Evolutionary conservation across 1,139 yeast species (phyloP).

Genomic region (Ashbya aceris): DNA sequence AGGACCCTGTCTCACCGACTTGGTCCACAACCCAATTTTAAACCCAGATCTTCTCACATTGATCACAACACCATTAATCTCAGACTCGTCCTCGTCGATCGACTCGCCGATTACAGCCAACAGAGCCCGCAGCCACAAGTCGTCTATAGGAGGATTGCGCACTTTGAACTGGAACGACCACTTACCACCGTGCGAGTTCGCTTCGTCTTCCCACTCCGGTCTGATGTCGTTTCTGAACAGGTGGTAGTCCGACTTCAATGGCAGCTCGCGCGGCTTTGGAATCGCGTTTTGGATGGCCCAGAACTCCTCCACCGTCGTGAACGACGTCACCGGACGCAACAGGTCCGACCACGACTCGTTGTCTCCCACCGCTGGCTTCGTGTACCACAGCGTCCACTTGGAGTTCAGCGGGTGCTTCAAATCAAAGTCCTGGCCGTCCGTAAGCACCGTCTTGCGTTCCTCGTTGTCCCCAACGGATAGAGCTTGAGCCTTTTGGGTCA

Average conservation of each 20-base stretch:
- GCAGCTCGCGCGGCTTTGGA: slow-evolving; percentile 87
- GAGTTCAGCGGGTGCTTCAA: slow-evolving; percentile 79
- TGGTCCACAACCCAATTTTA: slow-evolving; percentile 92
- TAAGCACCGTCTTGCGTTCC: slow-evolving; percentile 23
- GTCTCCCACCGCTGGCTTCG: slow-evolving; percentile 76
- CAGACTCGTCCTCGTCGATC: slow-evolving; percentile 63
- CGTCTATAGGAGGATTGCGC: slow-evolving; percentile 59
- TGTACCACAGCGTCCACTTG: slow-evolving; percentile 97
- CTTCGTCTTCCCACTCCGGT: slow-evolving; percentile 97
- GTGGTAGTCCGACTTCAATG: slow-evolving; percentile 89
- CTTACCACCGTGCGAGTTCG: slow-evolving; percentile 87
- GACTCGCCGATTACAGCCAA: slow-evolving; percentile 94
- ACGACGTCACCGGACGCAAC: slow-evolving; percentile 86
- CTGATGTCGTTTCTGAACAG: slow-evolving; percentile 88
- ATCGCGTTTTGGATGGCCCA: slow-evolving; percentile 97
- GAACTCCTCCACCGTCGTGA: slow-evolving; percentile 91
- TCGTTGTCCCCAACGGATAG: slow-evolving; percentile 20
- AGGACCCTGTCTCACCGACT: slow-evolving; percentile 52
- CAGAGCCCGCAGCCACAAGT: slow-evolving; percentile 86
- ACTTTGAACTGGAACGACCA: slow-evolving; percentile 78
- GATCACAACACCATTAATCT: slow-evolving; percentile 91
- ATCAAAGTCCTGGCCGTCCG: slow-evolving; percentile 27
- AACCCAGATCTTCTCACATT: slow-evolving; percentile 76
- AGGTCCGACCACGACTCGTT: slow-evolving; percentile 89
- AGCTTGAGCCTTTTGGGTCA: slow-evolving; percentile 26